Base-by-base conservation (phyloP, 495 filamentous ascomycete genomes). In the Penicillium taxi region DNA sequence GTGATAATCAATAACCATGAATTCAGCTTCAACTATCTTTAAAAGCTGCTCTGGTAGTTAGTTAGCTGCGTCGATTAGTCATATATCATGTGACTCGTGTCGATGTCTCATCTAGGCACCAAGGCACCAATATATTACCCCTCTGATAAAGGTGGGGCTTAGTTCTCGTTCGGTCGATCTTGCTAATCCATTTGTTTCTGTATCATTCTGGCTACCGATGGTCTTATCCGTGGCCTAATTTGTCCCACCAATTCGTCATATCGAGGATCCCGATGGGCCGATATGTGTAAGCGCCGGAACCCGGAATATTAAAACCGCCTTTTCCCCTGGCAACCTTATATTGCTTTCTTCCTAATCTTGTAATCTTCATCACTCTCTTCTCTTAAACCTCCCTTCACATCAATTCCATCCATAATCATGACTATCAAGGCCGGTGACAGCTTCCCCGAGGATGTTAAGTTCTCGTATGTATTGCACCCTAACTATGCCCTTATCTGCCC, bases 391-490 rank as follows among this genome's bases (percentile, higher is more conserved):
- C 21, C 35, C 26, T 41, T 36, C 41, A 42, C 39, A 40, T 26
- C 33, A 29, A 31, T 20, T 37, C 33, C 32, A 42, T 48, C 48
- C 76, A 52, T 58, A n/a, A n/a, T 19, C 35, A 87, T 88, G 85
- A 59, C 83, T 63, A 73, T 90, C 63, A 79, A 85, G 52, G 69
- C 75, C 51, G 89, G 88, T 55, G 84, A 93, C 58, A 70, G 69
- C 56, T 93, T 96, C 72, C 89, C 90, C 53, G 53, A 72, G 37
- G 82, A 71, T 44, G 84, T 94, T 12, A 65, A 66, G 47, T 95
- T 95, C 67, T 67, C 70, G 80, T 82, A 62, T 48, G 75, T 68
- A 20, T 31, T 42, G 29, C 8, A 23, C 13, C 17, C 13, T 12
- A 21, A 2, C 26, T 15, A 26, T 16, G 26, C 15, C 34, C 22